Evolutionary conservation across 352 stramenopile genomes (phyloP), one percentile per base, ranked within the genome.

Genomic region (Phytophthora hybrid): DNA sequence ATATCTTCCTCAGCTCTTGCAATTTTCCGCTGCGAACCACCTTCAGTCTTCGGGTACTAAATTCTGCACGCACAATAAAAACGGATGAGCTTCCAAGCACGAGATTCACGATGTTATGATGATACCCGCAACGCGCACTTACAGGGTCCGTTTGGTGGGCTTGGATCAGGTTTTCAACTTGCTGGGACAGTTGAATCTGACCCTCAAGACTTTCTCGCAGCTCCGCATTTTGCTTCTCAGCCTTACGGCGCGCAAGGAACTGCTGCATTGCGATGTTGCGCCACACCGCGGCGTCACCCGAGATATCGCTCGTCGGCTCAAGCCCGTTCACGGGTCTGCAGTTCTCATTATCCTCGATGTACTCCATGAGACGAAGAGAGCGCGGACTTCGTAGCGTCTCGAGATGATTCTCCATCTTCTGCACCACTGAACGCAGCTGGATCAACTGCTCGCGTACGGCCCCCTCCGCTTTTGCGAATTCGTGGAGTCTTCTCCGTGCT

Each of bases 331-430:
- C 5, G 16, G 5, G n/a, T 16, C 18, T 34, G 21, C 51, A 21
- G 10, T 31, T 57, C 19, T 66, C 56, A 31, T 75, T 21, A 19
- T 71, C 64, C 18, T 19, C 59, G 16, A 41, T 6, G 19, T 19
- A 37, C 47, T 52, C 18, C 29, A 23, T 56, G 11, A 73, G 37
- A 34, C 52, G 59, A 69, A 51, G 34, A 18, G 66, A 73, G 59
- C 31, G 39, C 23, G 59, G 66, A 52, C 63, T 76, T 61, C 39
- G 65, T 19, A 76, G 56, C 4, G 63, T 67, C 52, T 76, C 49
- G 5, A 76, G 29, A 39, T 76, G 63, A 18, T 13, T 54, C 47
- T 76, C 69, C 69, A 76, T 76, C 56, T 71, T 76, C 19, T 71
- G 57, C 6, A 76, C 69, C 37, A 76, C 69, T 7, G 61, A 59